These are phyloP conservation scores for Fonsecaea pugnacius DNA, from an alignment of 2,329 filamentous ascomycete species.

Conservation along the genomic window DNA sequence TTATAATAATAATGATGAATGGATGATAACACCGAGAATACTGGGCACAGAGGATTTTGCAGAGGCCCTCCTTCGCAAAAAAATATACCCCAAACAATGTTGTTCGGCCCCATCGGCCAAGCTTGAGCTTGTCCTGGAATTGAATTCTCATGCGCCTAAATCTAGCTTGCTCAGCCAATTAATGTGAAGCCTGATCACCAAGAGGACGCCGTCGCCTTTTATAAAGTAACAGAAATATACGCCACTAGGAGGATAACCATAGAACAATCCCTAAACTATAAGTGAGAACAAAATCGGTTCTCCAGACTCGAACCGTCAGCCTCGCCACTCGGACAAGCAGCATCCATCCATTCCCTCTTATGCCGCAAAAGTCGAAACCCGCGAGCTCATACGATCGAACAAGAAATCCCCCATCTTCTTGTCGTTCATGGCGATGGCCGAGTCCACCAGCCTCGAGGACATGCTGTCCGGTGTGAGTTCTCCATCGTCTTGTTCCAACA, in stretches of 20 bases:
- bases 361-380: slow-evolving; percentile 40
- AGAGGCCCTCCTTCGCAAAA: background rate
- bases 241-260: too few relatives aligned
- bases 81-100: background rate
- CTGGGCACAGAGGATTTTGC: background rate
- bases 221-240: too few relatives aligned
- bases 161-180: too few relatives aligned
- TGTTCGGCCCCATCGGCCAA: too few relatives aligned
- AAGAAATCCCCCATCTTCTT: slow-evolving; percentile 48
- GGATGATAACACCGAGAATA: background rate
- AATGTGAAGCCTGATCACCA: too few relatives aligned
- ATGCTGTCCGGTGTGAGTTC: slow-evolving; percentile 55
- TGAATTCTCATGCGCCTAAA: too few relatives aligned
- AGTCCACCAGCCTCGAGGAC: slow-evolving; percentile 53
- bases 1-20: slow-evolving; percentile 46
- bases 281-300: too few relatives aligned
- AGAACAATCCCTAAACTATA: too few relatives aligned
- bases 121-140: too few relatives aligned
- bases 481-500: slow-evolving; percentile 46
- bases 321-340: background rate
- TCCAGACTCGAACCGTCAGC: too few relatives aligned
- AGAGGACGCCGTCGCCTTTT: too few relatives aligned
- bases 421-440: slow-evolving; percentile 49
- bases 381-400: slow-evolving; percentile 50
- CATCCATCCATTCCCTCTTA: slow-evolving; percentile 7